A percentile compares a stretch with the other conserved stretches of the same genome.
phyloP scores from a whole-genome alignment of 495 filamentous ascomycete species.

The Neurospora sp. region DNA sequence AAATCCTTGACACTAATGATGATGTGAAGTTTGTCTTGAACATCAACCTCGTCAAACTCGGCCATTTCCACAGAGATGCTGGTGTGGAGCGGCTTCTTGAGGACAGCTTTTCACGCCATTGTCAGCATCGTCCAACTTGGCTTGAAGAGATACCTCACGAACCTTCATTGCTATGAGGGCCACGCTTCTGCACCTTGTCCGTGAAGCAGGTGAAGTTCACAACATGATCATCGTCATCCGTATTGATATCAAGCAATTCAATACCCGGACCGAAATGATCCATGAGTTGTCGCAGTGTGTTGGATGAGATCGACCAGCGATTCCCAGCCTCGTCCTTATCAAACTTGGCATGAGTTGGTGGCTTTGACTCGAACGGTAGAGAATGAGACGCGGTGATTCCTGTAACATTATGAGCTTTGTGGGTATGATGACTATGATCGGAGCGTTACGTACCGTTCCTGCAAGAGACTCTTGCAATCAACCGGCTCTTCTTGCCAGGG shows the following conservation, averaged over 20 bases:
- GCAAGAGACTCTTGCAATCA: conserved; percentile 75
- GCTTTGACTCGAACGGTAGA: conserved; percentile 75
- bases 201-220: conserved; percentile 88
- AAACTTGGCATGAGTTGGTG: conserved; percentile 81
- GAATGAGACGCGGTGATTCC: conserved; percentile 88
- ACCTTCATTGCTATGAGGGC: conserved; percentile 70
- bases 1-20: conserved; percentile 92
- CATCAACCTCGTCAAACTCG: conserved; percentile 76
- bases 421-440: neutral
- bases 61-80: conserved; percentile 75
- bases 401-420: conserved; percentile 13
- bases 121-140: conserved; percentile 2
- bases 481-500: conserved; percentile 62
- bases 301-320: conserved; percentile 67
- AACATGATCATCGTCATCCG: conserved; percentile 42
- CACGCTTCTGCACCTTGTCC: conserved; percentile 56
- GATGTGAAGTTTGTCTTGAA: conserved; percentile 69
- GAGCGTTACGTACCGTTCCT: conserved; percentile 54
- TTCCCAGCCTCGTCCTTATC: conserved; percentile 59
- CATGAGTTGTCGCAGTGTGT: conserved; percentile 68
- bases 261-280: conserved; percentile 87
- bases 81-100: conserved; percentile 91
- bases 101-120: conserved; percentile 48
- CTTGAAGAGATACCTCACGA: neutral
- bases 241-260: conserved; percentile 82